Conservation (phyloP, 2,329 filamentous ascomycete species). For the Aspergillus tubingensis region DNA sequence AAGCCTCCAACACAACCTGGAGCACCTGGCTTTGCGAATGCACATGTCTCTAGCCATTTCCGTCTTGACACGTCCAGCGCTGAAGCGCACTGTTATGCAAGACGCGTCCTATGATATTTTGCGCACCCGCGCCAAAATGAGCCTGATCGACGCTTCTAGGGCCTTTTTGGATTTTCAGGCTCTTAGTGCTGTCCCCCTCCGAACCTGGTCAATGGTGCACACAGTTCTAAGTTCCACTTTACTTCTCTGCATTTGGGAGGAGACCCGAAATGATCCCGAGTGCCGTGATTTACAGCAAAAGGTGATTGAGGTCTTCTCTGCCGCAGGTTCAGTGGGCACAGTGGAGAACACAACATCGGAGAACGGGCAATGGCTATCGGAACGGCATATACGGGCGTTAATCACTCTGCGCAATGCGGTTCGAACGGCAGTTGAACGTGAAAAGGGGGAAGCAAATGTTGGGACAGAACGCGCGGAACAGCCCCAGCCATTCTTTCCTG, state of each 20-base stretch:
- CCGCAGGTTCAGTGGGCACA: conserved; percentile 17
- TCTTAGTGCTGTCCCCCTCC: conserved; percentile 32
- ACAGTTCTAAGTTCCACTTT: conserved; percentile 37
- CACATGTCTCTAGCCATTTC: conserved; percentile 59
- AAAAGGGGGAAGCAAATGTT: conserved; percentile 7
- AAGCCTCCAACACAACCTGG: conserved; percentile 50
- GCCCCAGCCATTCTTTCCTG: not conserved
- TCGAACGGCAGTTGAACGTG: conserved; percentile 19
- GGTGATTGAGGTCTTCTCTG: conserved; percentile 35
- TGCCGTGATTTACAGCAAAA: conserved; percentile 32
- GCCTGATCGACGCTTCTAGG: conserved; percentile 31
- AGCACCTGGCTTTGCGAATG: conserved; percentile 58
- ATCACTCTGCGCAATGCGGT: conserved; percentile 27
- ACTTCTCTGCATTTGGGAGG: conserved; percentile 38
- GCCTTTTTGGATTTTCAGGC: conserved; percentile 37
- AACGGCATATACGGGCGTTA: conserved; percentile 32
- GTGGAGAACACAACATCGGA: conserved; percentile 17
- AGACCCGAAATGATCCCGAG: conserved; percentile 32
- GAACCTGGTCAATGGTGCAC: conserved; percentile 40
- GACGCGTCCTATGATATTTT: conserved; percentile 17
- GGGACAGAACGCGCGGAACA: not conserved
- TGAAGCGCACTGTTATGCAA: conserved; percentile 39
- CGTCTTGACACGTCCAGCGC: conserved; percentile 58
- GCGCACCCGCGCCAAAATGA: conserved; percentile 26
- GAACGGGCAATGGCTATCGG: conserved; percentile 32